Evolutionary conservation across 2,329 filamentous ascomycete genomes (phyloP).

Genomic region (Apiospora marii): DNA sequence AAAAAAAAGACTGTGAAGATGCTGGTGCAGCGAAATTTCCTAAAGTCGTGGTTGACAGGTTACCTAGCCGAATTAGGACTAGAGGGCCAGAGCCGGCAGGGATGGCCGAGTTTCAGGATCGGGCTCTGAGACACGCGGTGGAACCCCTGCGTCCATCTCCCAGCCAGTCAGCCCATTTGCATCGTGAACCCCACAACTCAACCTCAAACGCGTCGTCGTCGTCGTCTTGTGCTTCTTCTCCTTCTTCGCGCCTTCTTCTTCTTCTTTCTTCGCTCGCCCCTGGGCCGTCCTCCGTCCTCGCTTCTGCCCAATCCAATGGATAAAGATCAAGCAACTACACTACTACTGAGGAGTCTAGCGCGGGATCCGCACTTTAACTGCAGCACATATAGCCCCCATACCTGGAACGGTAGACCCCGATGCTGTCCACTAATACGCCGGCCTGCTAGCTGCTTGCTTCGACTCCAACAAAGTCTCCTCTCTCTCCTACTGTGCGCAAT

Average conservation of each 20-base stretch:
- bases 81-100: not conserved
- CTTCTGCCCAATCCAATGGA: conserved; percentile 1
- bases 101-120: conserved; percentile 18
- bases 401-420: conserved; percentile 1
- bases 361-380: not conserved
- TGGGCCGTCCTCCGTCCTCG: too few species aligned
- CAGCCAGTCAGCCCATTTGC: conserved; percentile 17
- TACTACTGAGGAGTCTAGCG: not conserved
- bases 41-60: conserved; percentile 17
- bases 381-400: conserved; percentile 10
- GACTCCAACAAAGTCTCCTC: not conserved
- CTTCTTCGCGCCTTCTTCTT: conserved; percentile 7
- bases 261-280: not conserved
- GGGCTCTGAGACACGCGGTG: conserved; percentile 22
- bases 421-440: conserved; percentile 12
- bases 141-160: conserved; percentile 11
- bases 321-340: conserved; percentile 13
- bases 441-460: not conserved
- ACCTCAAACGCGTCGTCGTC: conserved; percentile 21
- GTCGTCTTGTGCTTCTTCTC: not conserved
- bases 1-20: too few species aligned
- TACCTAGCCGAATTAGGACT: not conserved
- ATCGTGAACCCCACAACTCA: conserved; percentile 23
- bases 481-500: conserved; percentile 3
- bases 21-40: not conserved